These are phyloP conservation scores for Sugiyamaella floridensis DNA, from an alignment of 805 yeast species.

Conservation along the genomic window DNA sequence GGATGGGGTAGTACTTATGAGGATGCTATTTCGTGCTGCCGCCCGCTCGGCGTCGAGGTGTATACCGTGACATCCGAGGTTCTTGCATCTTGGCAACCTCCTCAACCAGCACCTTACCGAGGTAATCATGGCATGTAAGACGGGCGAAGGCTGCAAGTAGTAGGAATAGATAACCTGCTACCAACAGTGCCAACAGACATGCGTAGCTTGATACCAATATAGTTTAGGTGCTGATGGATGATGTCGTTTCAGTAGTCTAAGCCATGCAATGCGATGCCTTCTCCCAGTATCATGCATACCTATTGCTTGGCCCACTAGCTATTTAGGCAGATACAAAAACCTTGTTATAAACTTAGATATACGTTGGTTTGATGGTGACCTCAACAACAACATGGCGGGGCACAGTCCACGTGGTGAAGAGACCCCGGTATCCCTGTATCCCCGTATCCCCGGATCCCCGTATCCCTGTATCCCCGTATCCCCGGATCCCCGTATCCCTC, in stretches of 20 bases:
- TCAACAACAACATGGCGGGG: too few species aligned
- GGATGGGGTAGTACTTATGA: constrained; percentile 60
- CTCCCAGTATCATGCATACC: not conserved
- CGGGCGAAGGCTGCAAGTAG: not conserved
- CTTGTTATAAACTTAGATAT: too few species aligned
- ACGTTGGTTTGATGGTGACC: too few species aligned
- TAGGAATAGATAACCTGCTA: too few species aligned
- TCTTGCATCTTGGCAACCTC: constrained; percentile 45
- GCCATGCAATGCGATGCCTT: not conserved
- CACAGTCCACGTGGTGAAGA: too few species aligned
- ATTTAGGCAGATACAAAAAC: too few species aligned
- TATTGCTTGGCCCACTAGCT: not conserved
- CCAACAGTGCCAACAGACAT: not conserved
- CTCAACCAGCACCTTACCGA: constrained; percentile 41
- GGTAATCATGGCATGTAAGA: constrained; percentile 47
- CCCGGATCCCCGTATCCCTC: too few species aligned
- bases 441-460: too few species aligned
- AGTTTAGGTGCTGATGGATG: too few species aligned
- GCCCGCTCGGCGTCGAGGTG: constrained; percentile 58
- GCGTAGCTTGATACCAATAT: not conserved
- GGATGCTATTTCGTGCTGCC: constrained; percentile 52
- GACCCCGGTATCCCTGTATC: too few species aligned
- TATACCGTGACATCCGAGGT: constrained; percentile 42
- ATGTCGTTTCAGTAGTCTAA: not conserved
- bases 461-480: too few species aligned